These are phyloP conservation scores for Globomyces pollinis-pini DNA, from an alignment of 192 early-diverging fungal genomes.

Conservation along the genomic window DNA sequence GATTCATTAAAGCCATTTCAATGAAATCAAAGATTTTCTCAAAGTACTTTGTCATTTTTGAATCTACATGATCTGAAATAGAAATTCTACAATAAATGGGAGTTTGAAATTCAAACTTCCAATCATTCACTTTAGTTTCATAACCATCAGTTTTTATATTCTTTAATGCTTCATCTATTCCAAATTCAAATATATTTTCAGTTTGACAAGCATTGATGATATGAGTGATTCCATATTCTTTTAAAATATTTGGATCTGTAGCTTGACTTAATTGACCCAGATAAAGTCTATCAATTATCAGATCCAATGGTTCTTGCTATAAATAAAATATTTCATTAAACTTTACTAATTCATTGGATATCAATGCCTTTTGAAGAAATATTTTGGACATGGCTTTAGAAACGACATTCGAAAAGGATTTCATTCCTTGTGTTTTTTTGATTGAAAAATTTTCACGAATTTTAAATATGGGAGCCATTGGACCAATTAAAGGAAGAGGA, in stretches of 20 bases:
- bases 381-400: constrained; percentile 9
- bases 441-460: background rate
- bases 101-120: background rate
- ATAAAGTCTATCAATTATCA: constrained; percentile 2
- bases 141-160: background rate
- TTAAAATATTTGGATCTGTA: background rate
- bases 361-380: background rate
- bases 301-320: background rate
- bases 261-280: background rate
- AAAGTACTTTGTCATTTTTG: background rate
- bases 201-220: background rate
- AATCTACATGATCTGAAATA: background rate
- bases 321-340: too few relatives aligned
- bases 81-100: background rate
- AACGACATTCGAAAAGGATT: background rate
- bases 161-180: background rate
- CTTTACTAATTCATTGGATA: background rate
- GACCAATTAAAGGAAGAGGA: constrained; percentile 8
- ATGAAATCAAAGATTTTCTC: background rate
- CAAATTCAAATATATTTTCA: constrained; percentile 5
- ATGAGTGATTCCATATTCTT: constrained; percentile 1
- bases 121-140: background rate
- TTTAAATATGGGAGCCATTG: background rate
- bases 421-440: background rate
- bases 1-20: background rate